Evolutionary conservation across 768 basidiomycete genomes (phyloP), one percentile per base, ranked within the genome.

Genomic region (Gelatoporia subvermispora): DNA sequence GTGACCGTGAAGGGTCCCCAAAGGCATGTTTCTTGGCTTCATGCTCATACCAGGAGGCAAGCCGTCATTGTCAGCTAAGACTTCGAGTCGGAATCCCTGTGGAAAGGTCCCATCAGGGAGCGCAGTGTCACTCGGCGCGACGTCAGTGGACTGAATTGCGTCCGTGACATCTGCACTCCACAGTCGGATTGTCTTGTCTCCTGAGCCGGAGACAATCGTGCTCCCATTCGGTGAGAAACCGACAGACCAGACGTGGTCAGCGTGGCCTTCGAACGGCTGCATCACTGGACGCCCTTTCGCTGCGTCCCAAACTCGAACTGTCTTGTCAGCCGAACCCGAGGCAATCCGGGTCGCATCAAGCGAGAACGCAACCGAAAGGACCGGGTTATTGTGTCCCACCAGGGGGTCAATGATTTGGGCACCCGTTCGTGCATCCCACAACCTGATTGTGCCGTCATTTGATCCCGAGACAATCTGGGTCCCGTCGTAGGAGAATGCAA

Each of bases 341-440:
- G 41, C 55, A 25, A 56, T 40, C 7, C 47, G 55, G n/a, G 38
- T 24, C 43, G 45, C 44, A 42, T 62, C 53, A 17, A 52, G 55
- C 2, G 56, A 60, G 50, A 60, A 62, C 4, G 46, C 41, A 35
- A 62, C 45, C 18, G 63, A 66, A 2, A 68, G 70, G 28, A 59
- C 54, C 4, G 35, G 34, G 25, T 34, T 41, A 17, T 17, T 44
- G 45, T 58, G 54, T 5, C 52, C 51, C 17, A 50, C n/a, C 13
- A 0, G 22, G 11, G n/a, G 43, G 37, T 5, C 21, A 11, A 8
- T 37, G 16, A 24, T 20, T 18, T 16, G n/a, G 3, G 21, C 9
- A 8, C 51, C 49, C 8, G 17, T 47, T 13, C 44, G 37, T 7
- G 53, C 45, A 47, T 64, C 53, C 48, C 63, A 57, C 20, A 64